A percentile compares a stretch with the other conserved stretches of the same genome.
phyloP scores from a whole-genome alignment of 2,329 filamentous ascomycete species.

The Calonectria hawksworthii region DNA sequence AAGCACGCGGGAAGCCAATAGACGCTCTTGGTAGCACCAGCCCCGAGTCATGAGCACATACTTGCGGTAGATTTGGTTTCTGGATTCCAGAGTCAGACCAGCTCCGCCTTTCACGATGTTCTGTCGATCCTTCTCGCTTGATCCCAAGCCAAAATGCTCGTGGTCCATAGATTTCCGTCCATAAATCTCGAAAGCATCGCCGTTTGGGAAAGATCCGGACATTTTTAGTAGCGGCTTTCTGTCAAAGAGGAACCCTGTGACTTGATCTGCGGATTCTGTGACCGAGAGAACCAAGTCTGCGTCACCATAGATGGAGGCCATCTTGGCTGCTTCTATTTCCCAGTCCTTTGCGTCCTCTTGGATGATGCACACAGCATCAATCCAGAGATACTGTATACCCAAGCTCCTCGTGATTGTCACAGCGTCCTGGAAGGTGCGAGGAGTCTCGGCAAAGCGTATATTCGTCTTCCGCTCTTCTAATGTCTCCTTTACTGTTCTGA shows the following conservation, averaged over 20 bases:
- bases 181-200: slow-evolving; percentile 33
- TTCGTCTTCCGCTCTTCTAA: slow-evolving; percentile 35
- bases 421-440: slow-evolving; percentile 40
- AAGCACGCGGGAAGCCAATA: slow-evolving; percentile 44
- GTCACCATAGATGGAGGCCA: background rate
- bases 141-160: slow-evolving; percentile 31
- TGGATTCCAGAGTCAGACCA: background rate
- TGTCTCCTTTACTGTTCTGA: slow-evolving; percentile 28
- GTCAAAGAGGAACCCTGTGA: slow-evolving; percentile 38
- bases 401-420: background rate
- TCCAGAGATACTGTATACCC: slow-evolving; percentile 10
- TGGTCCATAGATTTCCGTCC: slow-evolving; percentile 29
- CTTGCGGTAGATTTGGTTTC: slow-evolving; percentile 2
- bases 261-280: slow-evolving; percentile 11
- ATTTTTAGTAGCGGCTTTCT: slow-evolving; percentile 30
- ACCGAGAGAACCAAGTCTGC: background rate
- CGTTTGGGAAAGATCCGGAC: slow-evolving; percentile 25
- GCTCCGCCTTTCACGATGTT: background rate
- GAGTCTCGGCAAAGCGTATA: slow-evolving; percentile 32
- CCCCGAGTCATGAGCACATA: slow-evolving; percentile 42
- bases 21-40: slow-evolving; percentile 50
- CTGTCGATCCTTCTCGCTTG: background rate
- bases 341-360: slow-evolving; percentile 42
- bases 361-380: slow-evolving; percentile 12
- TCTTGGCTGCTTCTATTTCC: background rate